phyloP scores from a whole-genome alignment of 805 yeast species.

The Martiniozyma abietophila region DNA sequence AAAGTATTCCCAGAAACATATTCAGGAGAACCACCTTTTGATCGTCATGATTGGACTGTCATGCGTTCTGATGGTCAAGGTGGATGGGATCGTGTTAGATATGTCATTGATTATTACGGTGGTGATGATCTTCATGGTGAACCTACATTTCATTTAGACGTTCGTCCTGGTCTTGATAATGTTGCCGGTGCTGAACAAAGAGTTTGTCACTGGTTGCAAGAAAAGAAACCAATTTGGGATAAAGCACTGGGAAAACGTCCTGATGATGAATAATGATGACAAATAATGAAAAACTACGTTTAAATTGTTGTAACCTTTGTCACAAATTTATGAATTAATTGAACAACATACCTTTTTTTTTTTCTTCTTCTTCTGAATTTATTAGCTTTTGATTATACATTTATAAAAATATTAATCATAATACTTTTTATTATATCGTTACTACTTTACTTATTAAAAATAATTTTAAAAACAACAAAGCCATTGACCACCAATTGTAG shows the following conservation, averaged over 20 bases:
- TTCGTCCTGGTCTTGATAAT: slow-evolving; percentile 87
- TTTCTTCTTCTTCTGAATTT: background rate
- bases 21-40: slow-evolving; percentile 83
- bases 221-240: slow-evolving; percentile 50
- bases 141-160: slow-evolving; percentile 90
- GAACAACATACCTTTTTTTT: too few relatives aligned
- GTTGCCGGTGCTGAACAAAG: slow-evolving; percentile 59
- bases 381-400: too few relatives aligned
- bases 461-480: slow-evolving; percentile 29
- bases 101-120: slow-evolving; percentile 93
- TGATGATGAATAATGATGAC: slow-evolving; percentile 1
- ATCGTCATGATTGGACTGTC: slow-evolving; percentile 98
- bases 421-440: too few relatives aligned
- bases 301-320: background rate
- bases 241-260: slow-evolving; percentile 55
- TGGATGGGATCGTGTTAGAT: slow-evolving; percentile 67
- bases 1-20: slow-evolving; percentile 63
- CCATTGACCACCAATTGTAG: slow-evolving; percentile 31
- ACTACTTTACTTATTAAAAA: too few relatives aligned
- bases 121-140: slow-evolving; percentile 83
- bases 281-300: too few relatives aligned
- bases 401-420: too few relatives aligned
- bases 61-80: slow-evolving; percentile 48
- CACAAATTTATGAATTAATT: too few relatives aligned
- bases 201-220: slow-evolving; percentile 44